Conservation (phyloP, 257 asterid genomes). For the Sherardia arvensis region DNA sequence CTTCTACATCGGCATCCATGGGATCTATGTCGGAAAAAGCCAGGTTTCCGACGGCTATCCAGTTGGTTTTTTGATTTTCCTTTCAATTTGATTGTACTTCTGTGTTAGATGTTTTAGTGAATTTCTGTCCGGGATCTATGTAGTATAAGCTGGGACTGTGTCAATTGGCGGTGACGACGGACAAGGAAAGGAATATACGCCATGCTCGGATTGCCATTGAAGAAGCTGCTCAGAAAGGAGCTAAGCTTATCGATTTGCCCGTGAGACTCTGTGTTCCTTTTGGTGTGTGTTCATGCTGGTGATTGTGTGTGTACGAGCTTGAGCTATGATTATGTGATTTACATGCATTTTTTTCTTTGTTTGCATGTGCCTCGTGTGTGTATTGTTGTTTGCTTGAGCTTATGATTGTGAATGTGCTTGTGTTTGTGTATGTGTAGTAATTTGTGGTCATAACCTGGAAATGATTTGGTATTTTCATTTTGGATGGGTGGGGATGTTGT, state of each 20-base stretch:
- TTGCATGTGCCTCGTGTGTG: neutral
- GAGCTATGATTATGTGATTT: neutral
- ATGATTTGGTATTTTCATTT: neutral
- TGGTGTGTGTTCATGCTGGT: neutral
- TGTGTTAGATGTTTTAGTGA: neutral
- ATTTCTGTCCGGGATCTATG: conserved; percentile 5
- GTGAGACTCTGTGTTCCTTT: conserved; percentile 26
- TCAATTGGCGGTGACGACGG: conserved; percentile 75
- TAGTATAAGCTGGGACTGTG: conserved; percentile 83
- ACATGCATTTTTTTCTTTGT: neutral
- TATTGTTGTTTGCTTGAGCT: too few relatives aligned
- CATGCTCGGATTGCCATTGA: conserved; percentile 66
- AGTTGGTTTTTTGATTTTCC: conserved; percentile 12
- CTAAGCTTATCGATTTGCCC: conserved; percentile 78
- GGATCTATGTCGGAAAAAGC: conserved; percentile 56
- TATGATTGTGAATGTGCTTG: neutral
- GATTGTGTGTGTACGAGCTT: neutral
- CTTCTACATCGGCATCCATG: conserved; percentile 39
- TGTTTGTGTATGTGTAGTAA: neutral
- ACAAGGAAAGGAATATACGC: conserved; percentile 66
- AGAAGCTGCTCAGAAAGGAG: conserved; percentile 87
- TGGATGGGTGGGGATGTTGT: too few relatives aligned
- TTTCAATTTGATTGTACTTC: neutral
- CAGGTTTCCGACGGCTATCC: conserved; percentile 57
- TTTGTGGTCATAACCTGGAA: neutral